These are phyloP conservation scores for Moricandia arvensis DNA, from an alignment of 345 rosid genomes.

Conservation along the genomic window DNA sequence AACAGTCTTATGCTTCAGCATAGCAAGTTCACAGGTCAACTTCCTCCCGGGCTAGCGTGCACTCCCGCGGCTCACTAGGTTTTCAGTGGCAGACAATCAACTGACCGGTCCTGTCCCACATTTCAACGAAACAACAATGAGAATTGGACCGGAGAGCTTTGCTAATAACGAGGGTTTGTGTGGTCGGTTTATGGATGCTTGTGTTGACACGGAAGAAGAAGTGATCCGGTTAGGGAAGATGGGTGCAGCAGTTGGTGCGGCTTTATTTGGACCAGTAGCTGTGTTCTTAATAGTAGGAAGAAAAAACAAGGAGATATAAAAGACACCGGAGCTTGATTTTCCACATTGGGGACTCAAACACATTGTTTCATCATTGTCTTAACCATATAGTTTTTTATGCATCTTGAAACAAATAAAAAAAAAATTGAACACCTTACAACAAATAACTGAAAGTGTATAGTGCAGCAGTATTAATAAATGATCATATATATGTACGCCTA, in stretches of 20 bases:
- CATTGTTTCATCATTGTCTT: background rate
- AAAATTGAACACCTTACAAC: too few species aligned
- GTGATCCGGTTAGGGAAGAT: conserved; percentile 41
- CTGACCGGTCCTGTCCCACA: conserved; percentile 55
- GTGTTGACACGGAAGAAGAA: conserved; percentile 22
- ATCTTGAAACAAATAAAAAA: too few species aligned
- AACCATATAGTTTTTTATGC: background rate
- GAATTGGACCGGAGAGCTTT: conserved; percentile 21
- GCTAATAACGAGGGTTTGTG: conserved; percentile 64
- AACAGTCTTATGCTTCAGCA: conserved; percentile 61
- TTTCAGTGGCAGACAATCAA: conserved; percentile 58
- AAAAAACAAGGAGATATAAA: background rate
- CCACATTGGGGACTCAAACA: conserved; percentile 2
- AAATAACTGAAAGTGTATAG: background rate
- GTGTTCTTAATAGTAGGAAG: background rate
- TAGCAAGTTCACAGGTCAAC: conserved; percentile 54
- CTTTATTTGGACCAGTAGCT: conserved; percentile 29
- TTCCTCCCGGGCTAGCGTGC: conserved; percentile 47
- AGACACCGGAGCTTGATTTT: background rate
- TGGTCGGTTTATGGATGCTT: conserved; percentile 49
- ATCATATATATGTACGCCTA: background rate
- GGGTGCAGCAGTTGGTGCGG: conserved; percentile 52
- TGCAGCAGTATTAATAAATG: background rate
- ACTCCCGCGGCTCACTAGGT: conserved; percentile 46
- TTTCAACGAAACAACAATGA: background rate